These are phyloP conservation scores for Panaeolus cyanescens DNA, from an alignment of 768 basidiomycete species.

Conservation along the genomic window DNA sequence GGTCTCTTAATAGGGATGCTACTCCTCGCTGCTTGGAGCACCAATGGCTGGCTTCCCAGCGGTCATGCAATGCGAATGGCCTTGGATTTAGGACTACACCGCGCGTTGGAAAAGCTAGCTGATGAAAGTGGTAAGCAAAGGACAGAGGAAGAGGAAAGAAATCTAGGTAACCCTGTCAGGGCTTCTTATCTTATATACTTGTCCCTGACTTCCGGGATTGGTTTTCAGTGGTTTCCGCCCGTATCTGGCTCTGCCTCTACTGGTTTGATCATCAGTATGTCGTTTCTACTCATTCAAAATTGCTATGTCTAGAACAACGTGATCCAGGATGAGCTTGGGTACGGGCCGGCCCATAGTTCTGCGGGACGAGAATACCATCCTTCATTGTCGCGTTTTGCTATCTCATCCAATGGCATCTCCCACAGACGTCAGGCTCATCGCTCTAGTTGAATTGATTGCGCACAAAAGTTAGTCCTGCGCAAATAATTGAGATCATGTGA, in stretches of 20 bases:
- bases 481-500: conserved; percentile 2
- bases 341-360: conserved; percentile 90
- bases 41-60: conserved; percentile 92
- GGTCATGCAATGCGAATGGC: conserved; percentile 98
- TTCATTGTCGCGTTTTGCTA: conserved; percentile 80
- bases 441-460: conserved; percentile 86
- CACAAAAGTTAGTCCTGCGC: conserved; percentile 72
- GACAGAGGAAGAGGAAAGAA: conserved; percentile 82
- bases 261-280: conserved; percentile 95
- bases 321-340: conserved; percentile 80
- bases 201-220: conserved; percentile 5
- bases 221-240: conserved; percentile 72
- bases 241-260: conserved; percentile 93
- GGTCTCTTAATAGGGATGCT: conserved; percentile 69
- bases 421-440: conserved; percentile 87
- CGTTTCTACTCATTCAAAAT: conserved; percentile 9
- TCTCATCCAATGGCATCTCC: conserved; percentile 85
- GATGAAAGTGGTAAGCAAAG: conserved; percentile 70
- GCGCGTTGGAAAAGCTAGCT: conserved; percentile 88
- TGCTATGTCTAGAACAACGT: conserved; percentile 1
- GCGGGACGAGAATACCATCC: conserved; percentile 85
- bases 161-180: conserved; percentile 59
- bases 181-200: conserved; percentile 10
- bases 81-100: conserved; percentile 89
- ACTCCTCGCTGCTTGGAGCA: conserved; percentile 89